phyloP scores from a whole-genome alignment of 345 rosid genomes.

The Salix koriyanagi region DNA sequence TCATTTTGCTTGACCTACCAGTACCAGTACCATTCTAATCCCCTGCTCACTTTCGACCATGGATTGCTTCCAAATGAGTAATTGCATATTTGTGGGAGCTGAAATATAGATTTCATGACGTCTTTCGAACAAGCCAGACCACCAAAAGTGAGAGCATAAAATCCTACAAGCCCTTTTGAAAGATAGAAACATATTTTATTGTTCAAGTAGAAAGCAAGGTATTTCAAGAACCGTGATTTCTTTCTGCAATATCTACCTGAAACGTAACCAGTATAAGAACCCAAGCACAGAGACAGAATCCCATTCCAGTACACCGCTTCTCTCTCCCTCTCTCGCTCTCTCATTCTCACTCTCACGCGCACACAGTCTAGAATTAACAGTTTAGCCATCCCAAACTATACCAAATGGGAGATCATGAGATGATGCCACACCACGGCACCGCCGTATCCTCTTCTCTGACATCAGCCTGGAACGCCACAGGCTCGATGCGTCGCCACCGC shows the following conservation, averaged over 20 bases:
- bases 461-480: constrained; percentile 23
- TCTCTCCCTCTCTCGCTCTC: background rate
- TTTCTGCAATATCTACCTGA: too few species aligned
- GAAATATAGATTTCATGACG: too few species aligned
- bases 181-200: too few species aligned
- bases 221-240: too few species aligned
- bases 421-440: background rate
- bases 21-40: background rate
- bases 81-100: constrained; percentile 9
- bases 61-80: constrained; percentile 20
- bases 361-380: background rate
- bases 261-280: too few species aligned
- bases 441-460: background rate
- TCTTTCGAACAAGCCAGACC: background rate
- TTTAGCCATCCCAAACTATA: background rate
- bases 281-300: too few species aligned
- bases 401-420: background rate
- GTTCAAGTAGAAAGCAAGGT: too few species aligned
- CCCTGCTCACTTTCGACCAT: constrained; percentile 1
- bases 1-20: background rate
- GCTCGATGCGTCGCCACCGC: constrained; percentile 16
- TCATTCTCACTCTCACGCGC: too few species aligned
- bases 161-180: background rate
- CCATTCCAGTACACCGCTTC: background rate
- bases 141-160: background rate